Evolutionary conservation across 306 rosid species (phyloP).

Genomic region (Casuarina equisetifolia): DNA sequence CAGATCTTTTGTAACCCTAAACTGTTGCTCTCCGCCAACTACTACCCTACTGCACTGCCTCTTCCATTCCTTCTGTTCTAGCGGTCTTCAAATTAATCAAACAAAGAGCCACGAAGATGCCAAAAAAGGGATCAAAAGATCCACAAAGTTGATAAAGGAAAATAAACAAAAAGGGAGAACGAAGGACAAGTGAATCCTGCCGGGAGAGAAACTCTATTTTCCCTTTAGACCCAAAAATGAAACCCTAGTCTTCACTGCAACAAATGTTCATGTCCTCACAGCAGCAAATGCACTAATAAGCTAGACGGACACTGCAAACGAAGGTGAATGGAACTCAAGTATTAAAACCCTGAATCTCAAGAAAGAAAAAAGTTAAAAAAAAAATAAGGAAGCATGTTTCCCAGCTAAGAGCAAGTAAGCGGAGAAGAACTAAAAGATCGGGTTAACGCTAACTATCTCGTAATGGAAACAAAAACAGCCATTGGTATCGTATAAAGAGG

Average conservation of each 20-base stretch:
- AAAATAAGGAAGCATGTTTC: not conserved
- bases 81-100: conserved; percentile 36
- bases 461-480: too few species aligned
- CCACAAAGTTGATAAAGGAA: conserved; percentile 6
- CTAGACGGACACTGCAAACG: not conserved
- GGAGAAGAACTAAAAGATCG: not conserved
- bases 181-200: not conserved
- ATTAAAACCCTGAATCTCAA: not conserved
- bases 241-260: not conserved
- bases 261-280: not conserved
- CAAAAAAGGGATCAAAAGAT: conserved; percentile 25
- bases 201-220: too few species aligned
- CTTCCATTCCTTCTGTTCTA: conserved; percentile 29
- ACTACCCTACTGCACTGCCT: conserved; percentile 9
- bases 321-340: not conserved
- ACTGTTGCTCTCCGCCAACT: conserved; percentile 27
- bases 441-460: too few species aligned
- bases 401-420: not conserved
- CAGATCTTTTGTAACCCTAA: conserved; percentile 40
- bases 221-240: not conserved
- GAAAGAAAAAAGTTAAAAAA: not conserved
- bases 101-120: conserved; percentile 29
- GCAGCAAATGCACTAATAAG: not conserved
- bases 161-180: conserved; percentile 9
- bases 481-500: not conserved